Evolutionary conservation across 2,329 filamentous ascomycete genomes (phyloP), one percentile per base, ranked within the genome.

Genomic region (Pestalotiopsis fici): DNA sequence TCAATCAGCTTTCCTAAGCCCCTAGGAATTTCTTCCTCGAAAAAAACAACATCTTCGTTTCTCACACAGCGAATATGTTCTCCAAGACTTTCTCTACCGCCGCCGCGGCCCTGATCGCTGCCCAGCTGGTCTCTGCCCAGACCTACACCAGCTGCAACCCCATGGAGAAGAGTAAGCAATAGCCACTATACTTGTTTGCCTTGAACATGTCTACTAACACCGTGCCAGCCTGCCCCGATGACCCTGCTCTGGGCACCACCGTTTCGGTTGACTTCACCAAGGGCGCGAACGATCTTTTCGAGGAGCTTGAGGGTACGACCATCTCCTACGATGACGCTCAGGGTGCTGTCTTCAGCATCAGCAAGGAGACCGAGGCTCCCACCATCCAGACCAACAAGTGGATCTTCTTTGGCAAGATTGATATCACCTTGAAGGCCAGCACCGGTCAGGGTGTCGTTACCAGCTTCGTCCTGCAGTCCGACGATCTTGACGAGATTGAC

Each of bases 401-500:
- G 86, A 93, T 99, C 79, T 98, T 98, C 93, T 98, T 97, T 79
- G 96, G 96, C 70, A 90, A 90, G 75, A 88, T 98, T 73, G 92
- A 97, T 65, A 89, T 94, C 69, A 88, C 88, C 35, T 83, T 97
- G 76, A 91, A 94, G 80, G 91, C 92, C 50, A 91, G 96, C 28
- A 87, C 91, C 3, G 96, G 95, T 56, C 85, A 84, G 6, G 96
- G 96, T 72, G 92, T 99, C 71, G 93, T 99, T 70, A 98, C 94
- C 82, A 95, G 92, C 71, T 87, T 93, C 54, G 94, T 98, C 55
- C 84, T 99, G 71, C 92, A 97, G 83, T 98, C 94, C 1, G 94
- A 97, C 75, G 89, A 91, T 75, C 87, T 97, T 35, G 95, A 98
- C 78, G 94, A 97, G 85, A 96, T 98, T 70, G 95, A 98, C 80